Evolutionary conservation across 2,329 filamentous ascomycete species (phyloP), one percentile per base, ranked within the genome.

Genomic region (Chaetomiaceae sp.): DNA sequence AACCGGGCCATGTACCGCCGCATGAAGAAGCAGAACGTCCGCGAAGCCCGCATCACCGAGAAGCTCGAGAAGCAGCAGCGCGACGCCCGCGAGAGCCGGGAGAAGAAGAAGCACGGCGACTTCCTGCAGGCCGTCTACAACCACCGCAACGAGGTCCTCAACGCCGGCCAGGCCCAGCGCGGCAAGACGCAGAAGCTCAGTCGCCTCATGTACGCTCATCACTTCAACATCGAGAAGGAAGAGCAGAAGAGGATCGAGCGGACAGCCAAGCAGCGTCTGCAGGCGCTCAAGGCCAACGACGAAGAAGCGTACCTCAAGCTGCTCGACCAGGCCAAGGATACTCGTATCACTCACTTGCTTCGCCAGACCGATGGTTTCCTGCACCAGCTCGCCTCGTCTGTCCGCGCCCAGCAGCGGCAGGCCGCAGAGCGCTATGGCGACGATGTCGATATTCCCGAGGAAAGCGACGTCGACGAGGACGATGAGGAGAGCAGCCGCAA

Each of bases 51-150:
- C 53, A 95, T 99, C 61, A 99, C 94, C 0, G 94, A 99, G 80
- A 99, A 96, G 72, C 83, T 99, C 2, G 94, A 99, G 81, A 97
- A 97, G 75, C 91, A 99, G 70, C 94, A 99, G 69, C 89, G 94
- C 53, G 92, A 97, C 70, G 92, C 91, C 38, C 88, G 94, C 54
- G 92, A 97, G 75, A 89, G 88, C 61, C 89, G 95, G 59, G 94
- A 99, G 74, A 96, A 95, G 84, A 94, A 95, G 83, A 96, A 95
- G 75, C 92, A 97, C 67, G 83, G 81, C 56, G 92, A 97, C 69
- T 96, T 95, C 71, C 80, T 99, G 54, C 85, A 89, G 59, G 88
- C 91, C 33, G 90, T 99, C 48, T 80, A 89, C 61, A 85, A 84
- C 61, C 92, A 96, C 69, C 84, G 88, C 53, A 79, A 82, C 45